Conservation (phyloP, 1,139 yeast genomes). For the Petasospora rhodanensis region DNA sequence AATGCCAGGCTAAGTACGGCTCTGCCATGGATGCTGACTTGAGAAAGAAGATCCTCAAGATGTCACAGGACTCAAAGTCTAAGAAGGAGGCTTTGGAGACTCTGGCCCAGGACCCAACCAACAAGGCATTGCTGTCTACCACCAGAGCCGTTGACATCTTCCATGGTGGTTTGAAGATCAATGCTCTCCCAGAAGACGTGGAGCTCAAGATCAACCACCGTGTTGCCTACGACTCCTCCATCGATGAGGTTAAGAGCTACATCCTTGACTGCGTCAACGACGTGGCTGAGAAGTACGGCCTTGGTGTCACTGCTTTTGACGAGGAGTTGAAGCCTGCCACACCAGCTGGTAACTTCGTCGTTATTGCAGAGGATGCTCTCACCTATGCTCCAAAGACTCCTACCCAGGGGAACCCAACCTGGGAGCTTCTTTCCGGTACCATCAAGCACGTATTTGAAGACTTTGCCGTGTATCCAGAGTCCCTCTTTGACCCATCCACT, state of each 20-base stretch:
- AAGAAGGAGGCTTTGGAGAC: slow-evolving; percentile 36
- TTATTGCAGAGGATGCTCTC: slow-evolving; percentile 46
- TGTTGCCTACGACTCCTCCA: slow-evolving; percentile 45
- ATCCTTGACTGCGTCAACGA: slow-evolving; percentile 6
- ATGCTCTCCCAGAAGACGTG: slow-evolving; percentile 70
- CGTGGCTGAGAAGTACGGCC: slow-evolving; percentile 12
- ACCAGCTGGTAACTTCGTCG: slow-evolving; percentile 42
- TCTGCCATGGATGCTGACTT: slow-evolving; percentile 14
- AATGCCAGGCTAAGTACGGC: slow-evolving; percentile 43
- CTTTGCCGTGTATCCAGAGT: slow-evolving; percentile 25
- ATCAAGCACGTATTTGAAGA: slow-evolving; percentile 55
- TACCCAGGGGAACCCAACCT: slow-evolving; percentile 39
- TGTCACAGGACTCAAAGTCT: slow-evolving; percentile 28
- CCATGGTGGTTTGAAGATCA: slow-evolving; percentile 54
- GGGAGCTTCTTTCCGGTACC: slow-evolving; percentile 54
- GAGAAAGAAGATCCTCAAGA: slow-evolving; percentile 9
- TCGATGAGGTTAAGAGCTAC: slow-evolving; percentile 21
- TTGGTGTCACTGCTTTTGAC: slow-evolving; percentile 40
- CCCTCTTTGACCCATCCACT: slow-evolving; percentile 30
- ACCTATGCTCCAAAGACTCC: slow-evolving; percentile 63
- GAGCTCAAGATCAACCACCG: slow-evolving; percentile 51
- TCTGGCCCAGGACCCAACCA: slow-evolving; percentile 20
- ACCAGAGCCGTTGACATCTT: slow-evolving; percentile 55
- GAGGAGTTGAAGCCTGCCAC: slow-evolving; percentile 31
- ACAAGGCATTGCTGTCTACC: slow-evolving; percentile 20